Evolutionary conservation across 805 yeast genomes (phyloP), one percentile per base, ranked within the genome.

Genomic region (Ogataea haglerorum): DNA sequence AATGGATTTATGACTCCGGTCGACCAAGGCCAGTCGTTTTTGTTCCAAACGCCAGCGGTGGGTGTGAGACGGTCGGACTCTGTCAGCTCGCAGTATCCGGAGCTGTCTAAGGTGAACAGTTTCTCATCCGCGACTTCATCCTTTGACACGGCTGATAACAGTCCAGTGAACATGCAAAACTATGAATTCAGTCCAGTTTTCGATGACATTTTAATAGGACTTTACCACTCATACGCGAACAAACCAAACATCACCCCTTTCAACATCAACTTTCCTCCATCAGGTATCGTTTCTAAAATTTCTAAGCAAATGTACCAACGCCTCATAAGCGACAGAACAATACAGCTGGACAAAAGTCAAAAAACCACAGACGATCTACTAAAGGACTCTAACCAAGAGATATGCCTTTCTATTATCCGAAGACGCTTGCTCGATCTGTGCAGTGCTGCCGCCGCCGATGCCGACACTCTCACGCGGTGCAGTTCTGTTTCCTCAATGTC

Each of bases 171-270:
- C 29, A 10, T 56, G 21, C 52, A 46, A 2, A 53, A 45, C 30
- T 60, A 57, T 32, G 57, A 56, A 13, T 63, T 61, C 36, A 61
- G 73, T 1, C 57, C 56, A 4, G 53, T 47, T 5, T 76, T 76
- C 47, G 77, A 78, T 48, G 64, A 61, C 16, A 52, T 73, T 10
- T 57, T 81, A 17, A 52, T 69, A 50, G 67, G 66, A 28, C 64
- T 69, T 4, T 80, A 79, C 51, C 74, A 73, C 37, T 52, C 63
- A 7, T 66, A 74, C 41, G 70, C 75, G 12, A 68, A 68, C 34
- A 77, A 73, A 51, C 88, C 89, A 6, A 74, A 77, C 24, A 66
- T 72, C 6, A 82, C 90, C 0, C 90, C 90, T 0, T 82, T 82
- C 54, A 80, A 80, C 47, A 73, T 76, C 13, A 57, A 68, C 30